Conservation (phyloP, 305 asterid genomes). For the Fraxinus sp. region DNA sequence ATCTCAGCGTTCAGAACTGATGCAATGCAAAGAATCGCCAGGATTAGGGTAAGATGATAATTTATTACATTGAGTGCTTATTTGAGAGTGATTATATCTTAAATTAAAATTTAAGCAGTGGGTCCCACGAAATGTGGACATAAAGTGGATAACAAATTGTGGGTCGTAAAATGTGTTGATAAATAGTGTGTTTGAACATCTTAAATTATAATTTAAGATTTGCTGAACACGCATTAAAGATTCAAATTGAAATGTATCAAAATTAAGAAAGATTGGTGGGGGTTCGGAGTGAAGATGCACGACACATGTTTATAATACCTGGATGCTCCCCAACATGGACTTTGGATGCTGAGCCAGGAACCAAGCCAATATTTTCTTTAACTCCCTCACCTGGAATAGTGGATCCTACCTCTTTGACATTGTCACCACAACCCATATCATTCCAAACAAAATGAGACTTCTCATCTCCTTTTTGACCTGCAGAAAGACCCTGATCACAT, state of each 20-base stretch:
- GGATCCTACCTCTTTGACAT: slow-evolving; percentile 32
- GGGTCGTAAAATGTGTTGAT: not conserved
- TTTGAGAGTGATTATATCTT: not conserved
- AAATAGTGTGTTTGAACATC: not conserved
- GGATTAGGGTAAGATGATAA: slow-evolving; percentile 10
- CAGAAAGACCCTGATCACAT: slow-evolving; percentile 31
- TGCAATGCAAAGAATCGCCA: slow-evolving; percentile 23
- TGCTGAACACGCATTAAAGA: not conserved
- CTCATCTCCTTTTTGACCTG: slow-evolving; percentile 31
- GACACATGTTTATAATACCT: slow-evolving; percentile 37
- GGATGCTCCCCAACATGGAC: slow-evolving; percentile 27
- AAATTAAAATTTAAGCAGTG: not conserved
- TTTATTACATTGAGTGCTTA: not conserved
- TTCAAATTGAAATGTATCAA: slow-evolving; percentile 7
- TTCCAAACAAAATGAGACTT: slow-evolving; percentile 34
- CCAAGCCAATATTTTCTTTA: slow-evolving; percentile 33
- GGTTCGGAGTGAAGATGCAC: not conserved
- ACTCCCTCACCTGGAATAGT: slow-evolving; percentile 34
- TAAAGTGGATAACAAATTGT: not conserved
- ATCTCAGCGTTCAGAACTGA: slow-evolving; percentile 49
- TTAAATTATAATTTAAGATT: not conserved
- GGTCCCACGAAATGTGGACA: not conserved
- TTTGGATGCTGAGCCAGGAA: slow-evolving; percentile 38
- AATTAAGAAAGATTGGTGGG: not conserved
- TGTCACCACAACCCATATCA: slow-evolving; percentile 34